These are phyloP conservation scores for Monsonia emarginata DNA, from an alignment of 441 rosid genomes.

Conservation along the genomic window DNA sequence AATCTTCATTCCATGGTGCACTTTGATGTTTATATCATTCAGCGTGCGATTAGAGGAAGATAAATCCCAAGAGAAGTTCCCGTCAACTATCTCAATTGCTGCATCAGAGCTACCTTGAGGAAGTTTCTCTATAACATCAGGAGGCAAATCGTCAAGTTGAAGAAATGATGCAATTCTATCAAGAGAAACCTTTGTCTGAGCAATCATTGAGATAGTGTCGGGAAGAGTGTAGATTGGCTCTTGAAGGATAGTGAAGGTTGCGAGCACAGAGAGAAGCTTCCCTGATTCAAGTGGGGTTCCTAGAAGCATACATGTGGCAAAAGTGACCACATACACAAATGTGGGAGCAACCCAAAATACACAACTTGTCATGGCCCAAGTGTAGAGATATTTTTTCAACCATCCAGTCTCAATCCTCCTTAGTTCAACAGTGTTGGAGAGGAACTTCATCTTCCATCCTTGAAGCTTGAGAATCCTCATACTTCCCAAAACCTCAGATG, in stretches of 20 bases:
- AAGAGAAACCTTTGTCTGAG: conserved; percentile 55
- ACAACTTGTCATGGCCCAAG: conserved; percentile 26
- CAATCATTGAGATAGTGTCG: conserved; percentile 40
- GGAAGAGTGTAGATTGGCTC: conserved; percentile 44
- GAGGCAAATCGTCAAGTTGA: conserved; percentile 39
- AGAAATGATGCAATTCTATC: conserved; percentile 52
- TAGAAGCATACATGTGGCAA: conserved; percentile 39
- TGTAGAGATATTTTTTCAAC: conserved; percentile 41
- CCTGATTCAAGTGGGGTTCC: conserved; percentile 51
- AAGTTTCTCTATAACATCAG: conserved; percentile 33
- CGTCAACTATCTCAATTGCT: conserved; percentile 38
- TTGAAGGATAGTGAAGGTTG: conserved; percentile 56
- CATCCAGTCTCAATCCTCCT: conserved; percentile 37
- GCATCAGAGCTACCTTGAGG: conserved; percentile 32
- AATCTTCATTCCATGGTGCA: conserved; percentile 39
- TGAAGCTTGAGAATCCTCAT: conserved; percentile 66
- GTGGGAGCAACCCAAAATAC: conserved; percentile 48
- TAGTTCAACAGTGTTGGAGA: conserved; percentile 37
- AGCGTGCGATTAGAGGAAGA: conserved; percentile 33
- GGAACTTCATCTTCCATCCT: conserved; percentile 64
- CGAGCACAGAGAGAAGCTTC: conserved; percentile 57
- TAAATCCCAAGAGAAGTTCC: conserved; percentile 46
- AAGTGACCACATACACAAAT: conserved; percentile 44
- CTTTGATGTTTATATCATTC: conserved; percentile 35
- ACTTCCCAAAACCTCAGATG: conserved; percentile 44